Conservation (phyloP, 257 asterid species). For the Cordia subcordata region DNA sequence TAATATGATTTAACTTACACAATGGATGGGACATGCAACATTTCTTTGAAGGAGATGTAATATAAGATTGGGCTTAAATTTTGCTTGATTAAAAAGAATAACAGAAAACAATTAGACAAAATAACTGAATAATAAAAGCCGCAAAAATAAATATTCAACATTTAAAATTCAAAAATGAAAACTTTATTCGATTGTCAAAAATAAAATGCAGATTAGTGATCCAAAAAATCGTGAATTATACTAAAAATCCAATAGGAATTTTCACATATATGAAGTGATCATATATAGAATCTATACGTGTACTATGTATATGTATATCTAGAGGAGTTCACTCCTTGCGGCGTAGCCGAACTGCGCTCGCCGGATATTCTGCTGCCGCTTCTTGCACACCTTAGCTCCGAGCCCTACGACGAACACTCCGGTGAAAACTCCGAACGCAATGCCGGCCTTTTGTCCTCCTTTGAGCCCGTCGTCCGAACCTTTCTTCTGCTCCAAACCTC, state of each 20-base stretch:
- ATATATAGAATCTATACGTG: not conserved
- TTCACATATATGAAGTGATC: not conserved
- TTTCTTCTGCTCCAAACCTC: constrained; percentile 7
- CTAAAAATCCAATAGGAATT: not conserved
- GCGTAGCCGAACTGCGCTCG: constrained; percentile 53
- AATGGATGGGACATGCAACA: too few relatives aligned
- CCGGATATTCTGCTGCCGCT: constrained; percentile 64
- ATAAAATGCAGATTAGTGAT: too few relatives aligned
- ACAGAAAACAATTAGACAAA: too few relatives aligned
- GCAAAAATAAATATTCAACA: too few relatives aligned
- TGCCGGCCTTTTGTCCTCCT: constrained; percentile 56
- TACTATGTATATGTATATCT: constrained; percentile 3
- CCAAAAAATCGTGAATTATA: too few relatives aligned
- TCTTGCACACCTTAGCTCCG: constrained; percentile 57
- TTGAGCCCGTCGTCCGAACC: constrained; percentile 28
- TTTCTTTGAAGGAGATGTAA: too few relatives aligned
- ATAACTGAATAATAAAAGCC: too few relatives aligned
- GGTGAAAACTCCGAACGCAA: constrained; percentile 59
- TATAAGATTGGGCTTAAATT: too few relatives aligned
- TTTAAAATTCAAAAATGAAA: too few relatives aligned
- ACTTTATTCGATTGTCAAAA: too few relatives aligned
- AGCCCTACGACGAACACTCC: constrained; percentile 38
- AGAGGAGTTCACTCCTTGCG: constrained; percentile 49
- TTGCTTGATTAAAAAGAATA: too few relatives aligned
- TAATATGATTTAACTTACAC: too few relatives aligned